phyloP scores from a whole-genome alignment of 164 flowering plant genomes.

The Houttuynia cordata region DNA sequence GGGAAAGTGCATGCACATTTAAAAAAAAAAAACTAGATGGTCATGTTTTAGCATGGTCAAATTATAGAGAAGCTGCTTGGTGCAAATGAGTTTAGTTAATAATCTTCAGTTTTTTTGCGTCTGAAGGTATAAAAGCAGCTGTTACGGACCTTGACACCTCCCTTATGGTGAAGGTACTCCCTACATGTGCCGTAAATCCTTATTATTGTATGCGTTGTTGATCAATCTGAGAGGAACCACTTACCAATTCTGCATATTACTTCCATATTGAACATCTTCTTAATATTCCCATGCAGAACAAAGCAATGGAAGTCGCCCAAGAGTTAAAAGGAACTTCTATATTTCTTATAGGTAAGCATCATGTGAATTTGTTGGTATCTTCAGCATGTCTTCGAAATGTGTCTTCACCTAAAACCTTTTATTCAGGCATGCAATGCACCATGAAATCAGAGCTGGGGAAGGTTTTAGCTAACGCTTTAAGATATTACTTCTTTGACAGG shows the following conservation, averaged over 20 bases:
- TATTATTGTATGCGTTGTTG: background rate
- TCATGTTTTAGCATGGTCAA: too few relatives aligned
- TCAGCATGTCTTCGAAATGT: background rate
- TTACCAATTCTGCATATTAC: background rate
- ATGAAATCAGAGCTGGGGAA: constrained; percentile 53
- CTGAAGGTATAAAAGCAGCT: constrained; percentile 17
- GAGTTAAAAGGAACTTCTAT: constrained; percentile 76
- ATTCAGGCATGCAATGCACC: constrained; percentile 50
- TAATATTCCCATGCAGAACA: constrained; percentile 34
- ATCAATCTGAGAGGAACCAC: too few relatives aligned
- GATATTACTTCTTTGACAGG: constrained; percentile 89
- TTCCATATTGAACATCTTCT: background rate
- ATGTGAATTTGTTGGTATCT: background rate
- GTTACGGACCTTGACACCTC: constrained; percentile 18
- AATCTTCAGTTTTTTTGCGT: too few relatives aligned
- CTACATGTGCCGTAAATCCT: background rate
- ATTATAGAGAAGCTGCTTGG: too few relatives aligned
- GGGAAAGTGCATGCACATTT: too few relatives aligned
- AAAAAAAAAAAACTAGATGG: too few relatives aligned
- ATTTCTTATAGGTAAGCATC: constrained; percentile 59
- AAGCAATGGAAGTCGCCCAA: constrained; percentile 42
- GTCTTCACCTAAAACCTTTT: background rate
- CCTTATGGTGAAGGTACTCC: constrained; percentile 36
- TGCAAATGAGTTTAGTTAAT: too few relatives aligned
- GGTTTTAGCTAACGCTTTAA: constrained; percentile 49